A percentile compares a stretch with the other conserved stretches of the same genome.
Conservation (phyloP, 1,284 basidiomycete species). For the Crepidotus sp. region DNA sequence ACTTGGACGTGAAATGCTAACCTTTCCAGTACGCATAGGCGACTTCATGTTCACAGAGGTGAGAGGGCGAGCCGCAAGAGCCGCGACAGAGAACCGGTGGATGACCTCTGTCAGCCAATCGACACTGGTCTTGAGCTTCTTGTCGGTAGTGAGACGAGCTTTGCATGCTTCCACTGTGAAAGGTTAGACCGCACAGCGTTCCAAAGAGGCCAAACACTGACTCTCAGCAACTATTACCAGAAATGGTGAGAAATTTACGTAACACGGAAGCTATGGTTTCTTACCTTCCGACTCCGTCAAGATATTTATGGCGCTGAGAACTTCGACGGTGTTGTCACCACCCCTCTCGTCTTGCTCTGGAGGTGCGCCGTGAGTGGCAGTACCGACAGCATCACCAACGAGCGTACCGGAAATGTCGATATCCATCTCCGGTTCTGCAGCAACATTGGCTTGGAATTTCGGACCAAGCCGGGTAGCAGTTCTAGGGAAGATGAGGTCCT, state of each 20-base stretch:
- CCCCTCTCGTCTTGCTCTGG: constrained; percentile 57
- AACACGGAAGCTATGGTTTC: constrained; percentile 18
- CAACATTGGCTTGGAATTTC: constrained; percentile 73
- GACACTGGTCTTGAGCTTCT: constrained; percentile 45
- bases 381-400: constrained; percentile 19
- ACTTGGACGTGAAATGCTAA: constrained; percentile 20
- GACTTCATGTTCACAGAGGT: constrained; percentile 55
- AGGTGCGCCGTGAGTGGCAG: constrained; percentile 1
- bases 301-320: constrained; percentile 52
- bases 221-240: constrained; percentile 39
- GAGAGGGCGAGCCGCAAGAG: constrained; percentile 43
- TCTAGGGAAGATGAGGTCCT: constrained; percentile 92
- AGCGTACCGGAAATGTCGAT: constrained; percentile 22
- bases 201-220: constrained; percentile 22
- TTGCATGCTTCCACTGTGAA: constrained; percentile 54
- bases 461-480: constrained; percentile 81
- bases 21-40: constrained; percentile 52
- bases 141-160: constrained; percentile 39
- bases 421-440: constrained; percentile 41
- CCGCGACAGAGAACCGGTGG: constrained; percentile 58
- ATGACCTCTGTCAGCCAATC: constrained; percentile 73
- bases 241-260: constrained; percentile 15
- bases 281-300: constrained; percentile 59
- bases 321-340: constrained; percentile 65
- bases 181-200: constrained; percentile 13